These are phyloP conservation scores for Thalassiosira pacifica DNA, from an alignment of 352 stramenopile genomes.

Conservation along the genomic window DNA sequence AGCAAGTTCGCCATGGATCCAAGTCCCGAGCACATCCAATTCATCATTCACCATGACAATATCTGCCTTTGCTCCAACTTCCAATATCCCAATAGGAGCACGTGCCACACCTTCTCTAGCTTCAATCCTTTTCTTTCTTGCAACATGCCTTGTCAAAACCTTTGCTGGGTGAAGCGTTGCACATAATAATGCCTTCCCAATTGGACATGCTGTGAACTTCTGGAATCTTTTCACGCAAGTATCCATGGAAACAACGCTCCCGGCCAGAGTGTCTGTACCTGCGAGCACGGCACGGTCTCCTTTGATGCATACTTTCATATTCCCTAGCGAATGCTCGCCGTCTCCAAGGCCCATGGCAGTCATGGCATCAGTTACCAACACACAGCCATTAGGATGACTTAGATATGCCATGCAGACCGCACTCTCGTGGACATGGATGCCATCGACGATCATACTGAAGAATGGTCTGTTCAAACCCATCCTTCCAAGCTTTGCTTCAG, in stretches of 20 bases:
- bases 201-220: constrained; percentile 88
- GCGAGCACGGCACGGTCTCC: constrained; percentile 72
- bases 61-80: constrained; percentile 88
- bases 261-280: constrained; percentile 89
- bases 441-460: constrained; percentile 91
- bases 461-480: constrained; percentile 63
- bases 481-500: constrained; percentile 34
- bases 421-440: constrained; percentile 89
- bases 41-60: constrained; percentile 89
- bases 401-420: constrained; percentile 89
- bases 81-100: constrained; percentile 86
- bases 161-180: constrained; percentile 88
- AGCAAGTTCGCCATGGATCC: constrained; percentile 82
- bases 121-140: constrained; percentile 1
- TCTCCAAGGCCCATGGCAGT: constrained; percentile 86
- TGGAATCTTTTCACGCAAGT: constrained; percentile 88
- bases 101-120: not conserved
- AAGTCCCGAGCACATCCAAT: constrained; percentile 87
- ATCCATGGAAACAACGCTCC: constrained; percentile 90
- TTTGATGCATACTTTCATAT: constrained; percentile 78
- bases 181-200: constrained; percentile 87
- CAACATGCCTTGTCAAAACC: constrained; percentile 73
- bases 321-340: constrained; percentile 88
- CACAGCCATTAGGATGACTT: constrained; percentile 87
- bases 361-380: constrained; percentile 84